These are phyloP conservation scores for Bretschneidera sinensis DNA, from an alignment of 345 rosid species.

Conservation along the genomic window DNA sequence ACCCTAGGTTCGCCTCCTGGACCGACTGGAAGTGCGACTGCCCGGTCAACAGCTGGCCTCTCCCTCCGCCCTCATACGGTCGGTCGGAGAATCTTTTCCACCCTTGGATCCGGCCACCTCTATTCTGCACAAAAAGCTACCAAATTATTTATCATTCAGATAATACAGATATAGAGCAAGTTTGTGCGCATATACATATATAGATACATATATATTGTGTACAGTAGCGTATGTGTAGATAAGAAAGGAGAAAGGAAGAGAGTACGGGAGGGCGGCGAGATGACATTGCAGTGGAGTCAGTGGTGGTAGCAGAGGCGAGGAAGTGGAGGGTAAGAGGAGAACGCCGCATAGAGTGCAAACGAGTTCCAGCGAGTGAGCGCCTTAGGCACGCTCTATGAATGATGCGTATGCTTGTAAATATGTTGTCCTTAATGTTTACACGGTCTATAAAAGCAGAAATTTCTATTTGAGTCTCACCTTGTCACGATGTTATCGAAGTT, in stretches of 20 bases:
- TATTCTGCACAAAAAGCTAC: slow-evolving; percentile 35
- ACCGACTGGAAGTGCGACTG: slow-evolving; percentile 48
- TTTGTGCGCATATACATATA: neutral
- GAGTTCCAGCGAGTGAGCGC: neutral
- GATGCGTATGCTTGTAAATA: too few relatives aligned
- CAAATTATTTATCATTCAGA: neutral
- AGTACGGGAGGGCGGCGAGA: slow-evolving; percentile 45
- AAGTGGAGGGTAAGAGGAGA: slow-evolving; percentile 15
- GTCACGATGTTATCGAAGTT: too few relatives aligned
- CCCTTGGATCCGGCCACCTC: slow-evolving; percentile 51
- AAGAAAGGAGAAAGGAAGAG: neutral
- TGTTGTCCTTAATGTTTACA: too few relatives aligned
- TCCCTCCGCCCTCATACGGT: slow-evolving; percentile 28
- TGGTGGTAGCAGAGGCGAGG: slow-evolving; percentile 24
- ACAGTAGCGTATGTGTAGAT: neutral
- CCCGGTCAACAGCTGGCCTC: slow-evolving; percentile 33
- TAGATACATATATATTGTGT: neutral
- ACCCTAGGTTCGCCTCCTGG: slow-evolving; percentile 36
- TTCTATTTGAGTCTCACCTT: too few relatives aligned
- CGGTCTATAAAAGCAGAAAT: too few relatives aligned
- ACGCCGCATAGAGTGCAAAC: slow-evolving; percentile 33
- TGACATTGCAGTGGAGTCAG: slow-evolving; percentile 32
- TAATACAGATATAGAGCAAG: neutral
- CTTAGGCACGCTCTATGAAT: neutral
- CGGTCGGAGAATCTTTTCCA: slow-evolving; percentile 54